These are phyloP conservation scores for Eucalyptus sideroxylon DNA, from an alignment of 345 rosid species.

Conservation along the genomic window DNA sequence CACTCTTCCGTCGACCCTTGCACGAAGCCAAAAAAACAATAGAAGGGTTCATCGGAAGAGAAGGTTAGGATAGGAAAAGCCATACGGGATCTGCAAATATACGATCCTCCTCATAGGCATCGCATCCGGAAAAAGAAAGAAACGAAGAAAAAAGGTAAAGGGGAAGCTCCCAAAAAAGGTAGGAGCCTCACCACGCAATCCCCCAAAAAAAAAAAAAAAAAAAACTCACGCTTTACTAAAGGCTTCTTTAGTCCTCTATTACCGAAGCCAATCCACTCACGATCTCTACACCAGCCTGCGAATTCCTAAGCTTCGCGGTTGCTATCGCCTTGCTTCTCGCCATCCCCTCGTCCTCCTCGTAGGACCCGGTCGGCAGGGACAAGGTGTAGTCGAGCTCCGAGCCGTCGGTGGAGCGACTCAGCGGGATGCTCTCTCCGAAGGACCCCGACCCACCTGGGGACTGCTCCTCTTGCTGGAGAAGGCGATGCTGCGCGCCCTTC, in stretches of 20 bases:
- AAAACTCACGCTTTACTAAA: neutral
- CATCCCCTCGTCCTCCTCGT: neutral
- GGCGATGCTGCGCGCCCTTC: neutral
- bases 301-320: conserved; percentile 29
- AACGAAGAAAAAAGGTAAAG: neutral
- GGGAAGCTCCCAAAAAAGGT: neutral
- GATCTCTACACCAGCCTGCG: conserved; percentile 20
- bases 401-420: neutral
- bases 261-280: conserved; percentile 53
- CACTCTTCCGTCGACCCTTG: neutral
- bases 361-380: neutral
- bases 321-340: conserved; percentile 6
- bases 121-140: neutral
- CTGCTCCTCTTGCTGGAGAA: neutral
- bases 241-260: conserved; percentile 7
- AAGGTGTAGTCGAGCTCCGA: neutral
- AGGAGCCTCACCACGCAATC: neutral
- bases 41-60: neutral
- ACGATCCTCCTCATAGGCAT: neutral
- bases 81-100: neutral
- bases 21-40: neutral
- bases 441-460: neutral
- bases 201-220: neutral
- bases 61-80: neutral
- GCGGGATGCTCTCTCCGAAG: neutral